phyloP scores from a whole-genome alignment of 2,329 filamentous ascomycete species.

The Phyllosticta citrichinensis region DNA sequence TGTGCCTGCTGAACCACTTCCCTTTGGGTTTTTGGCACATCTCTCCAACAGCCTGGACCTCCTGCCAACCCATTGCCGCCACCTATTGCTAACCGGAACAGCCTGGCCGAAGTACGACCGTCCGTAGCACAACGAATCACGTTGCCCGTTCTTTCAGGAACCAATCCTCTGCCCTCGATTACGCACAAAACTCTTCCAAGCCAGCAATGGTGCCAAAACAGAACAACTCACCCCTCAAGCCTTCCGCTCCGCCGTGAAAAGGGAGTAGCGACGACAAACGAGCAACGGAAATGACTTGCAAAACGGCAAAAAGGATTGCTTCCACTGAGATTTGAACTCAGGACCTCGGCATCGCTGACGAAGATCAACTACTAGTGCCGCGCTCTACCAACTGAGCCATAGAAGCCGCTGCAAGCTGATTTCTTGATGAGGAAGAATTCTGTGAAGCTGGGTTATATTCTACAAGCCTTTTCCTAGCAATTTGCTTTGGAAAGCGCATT shows the following conservation, averaged over 20 bases:
- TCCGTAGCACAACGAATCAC: not conserved
- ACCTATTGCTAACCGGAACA: not conserved
- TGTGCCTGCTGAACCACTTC: no score
- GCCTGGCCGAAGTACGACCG: not conserved
- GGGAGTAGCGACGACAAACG: not conserved
- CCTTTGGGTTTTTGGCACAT: not conserved
- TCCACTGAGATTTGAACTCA: conserved; percentile 11
- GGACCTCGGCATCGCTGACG: conserved; percentile 8
- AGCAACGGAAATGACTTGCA: not conserved
- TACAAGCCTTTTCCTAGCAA: no score
- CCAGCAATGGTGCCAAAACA: not conserved
- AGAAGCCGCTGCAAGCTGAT: not conserved
- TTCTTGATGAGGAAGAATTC: not conserved
- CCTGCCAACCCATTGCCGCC: no score
- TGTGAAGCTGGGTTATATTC: not conserved
- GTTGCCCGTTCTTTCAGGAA: not conserved
- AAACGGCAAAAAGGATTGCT: conserved; percentile 5
- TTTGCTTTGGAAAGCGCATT: no score
- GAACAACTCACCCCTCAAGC: no score
- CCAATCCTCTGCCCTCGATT: not conserved
- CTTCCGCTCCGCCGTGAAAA: no score
- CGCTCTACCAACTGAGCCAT: conserved; percentile 11
- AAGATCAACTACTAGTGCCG: conserved; percentile 5
- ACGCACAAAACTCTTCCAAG: not conserved
- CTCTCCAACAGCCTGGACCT: not conserved